These are phyloP conservation scores for Nakaseomyces bracarensis DNA, from an alignment of 1,139 yeast species.

Conservation along the genomic window DNA sequence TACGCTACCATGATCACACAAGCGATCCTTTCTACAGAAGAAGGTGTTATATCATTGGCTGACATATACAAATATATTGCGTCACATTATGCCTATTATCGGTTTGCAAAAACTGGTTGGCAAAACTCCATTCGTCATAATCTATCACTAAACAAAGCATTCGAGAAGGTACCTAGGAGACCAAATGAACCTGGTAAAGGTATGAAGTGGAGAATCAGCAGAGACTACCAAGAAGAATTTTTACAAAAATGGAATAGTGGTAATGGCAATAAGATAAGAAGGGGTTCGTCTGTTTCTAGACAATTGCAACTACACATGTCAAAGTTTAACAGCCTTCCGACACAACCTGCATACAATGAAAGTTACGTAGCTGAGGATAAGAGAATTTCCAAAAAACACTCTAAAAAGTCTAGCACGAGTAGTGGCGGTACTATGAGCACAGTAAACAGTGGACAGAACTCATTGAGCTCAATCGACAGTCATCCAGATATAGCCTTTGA, in stretches of 20 bases:
- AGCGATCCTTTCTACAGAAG: slow-evolving; percentile 81
- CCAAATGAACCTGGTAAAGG: slow-evolving; percentile 98
- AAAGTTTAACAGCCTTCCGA: slow-evolving; percentile 58
- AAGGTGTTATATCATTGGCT: slow-evolving; percentile 79
- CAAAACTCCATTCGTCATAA: slow-evolving; percentile 82
- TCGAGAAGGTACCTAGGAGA: slow-evolving; percentile 90
- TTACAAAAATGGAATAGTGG: slow-evolving; percentile 71
- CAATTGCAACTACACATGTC: slow-evolving; percentile 70
- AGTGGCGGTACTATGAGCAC: slow-evolving; percentile 7
- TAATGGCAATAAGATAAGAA: slow-evolving; percentile 58
- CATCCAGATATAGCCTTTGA: slow-evolving; percentile 3
- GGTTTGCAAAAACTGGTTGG: slow-evolving; percentile 93
- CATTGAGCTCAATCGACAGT: slow-evolving; percentile 9
- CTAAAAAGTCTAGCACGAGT: slow-evolving; percentile 5
- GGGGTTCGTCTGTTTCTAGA: slow-evolving; percentile 73
- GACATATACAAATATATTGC: slow-evolving; percentile 92
- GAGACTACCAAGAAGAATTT: slow-evolving; percentile 75
- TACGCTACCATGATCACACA: slow-evolving; percentile 98
- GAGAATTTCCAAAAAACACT: not conserved
- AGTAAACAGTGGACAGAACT: slow-evolving; percentile 8
- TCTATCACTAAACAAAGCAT: slow-evolving; percentile 71
- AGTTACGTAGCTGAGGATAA: not conserved
- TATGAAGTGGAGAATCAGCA: slow-evolving; percentile 97
- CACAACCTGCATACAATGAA: slow-evolving; percentile 18
- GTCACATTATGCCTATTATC: slow-evolving; percentile 79